phyloP scores from a whole-genome alignment of 2,329 filamentous ascomycete genomes.

The Coniochaeta sp. region DNA sequence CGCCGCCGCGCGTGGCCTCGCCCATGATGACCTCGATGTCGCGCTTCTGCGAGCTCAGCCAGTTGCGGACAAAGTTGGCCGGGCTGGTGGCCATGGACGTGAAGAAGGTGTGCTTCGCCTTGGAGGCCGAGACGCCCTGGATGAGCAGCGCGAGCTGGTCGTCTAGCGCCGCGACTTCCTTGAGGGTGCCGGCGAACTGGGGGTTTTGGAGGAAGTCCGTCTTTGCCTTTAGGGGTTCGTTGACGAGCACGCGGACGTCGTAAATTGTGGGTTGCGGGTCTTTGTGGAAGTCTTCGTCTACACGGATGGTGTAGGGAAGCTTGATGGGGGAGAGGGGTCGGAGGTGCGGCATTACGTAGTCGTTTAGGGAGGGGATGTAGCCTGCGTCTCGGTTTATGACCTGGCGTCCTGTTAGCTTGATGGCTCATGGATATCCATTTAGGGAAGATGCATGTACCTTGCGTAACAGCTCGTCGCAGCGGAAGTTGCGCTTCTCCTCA shows the following conservation, averaged over 20 bases:
- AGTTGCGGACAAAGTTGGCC: conserved; percentile 74
- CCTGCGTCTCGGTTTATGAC: conserved; percentile 69
- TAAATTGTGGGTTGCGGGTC: conserved; percentile 76
- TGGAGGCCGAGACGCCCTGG: conserved; percentile 75
- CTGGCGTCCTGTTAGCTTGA: conserved; percentile 35
- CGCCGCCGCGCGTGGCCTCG: conserved; percentile 62
- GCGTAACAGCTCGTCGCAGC: conserved; percentile 77
- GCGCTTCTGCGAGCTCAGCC: conserved; percentile 85
- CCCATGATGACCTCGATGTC: conserved; percentile 85
- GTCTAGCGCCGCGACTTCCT: conserved; percentile 70
- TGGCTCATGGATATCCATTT: conserved; percentile 1
- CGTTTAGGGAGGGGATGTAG: conserved; percentile 78
- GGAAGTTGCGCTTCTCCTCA: conserved; percentile 87
- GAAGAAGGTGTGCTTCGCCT: conserved; percentile 87
- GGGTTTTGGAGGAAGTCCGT: conserved; percentile 64
- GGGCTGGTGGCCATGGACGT: conserved; percentile 73
- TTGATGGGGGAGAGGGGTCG: conserved; percentile 73
- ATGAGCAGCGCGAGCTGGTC: conserved; percentile 79
- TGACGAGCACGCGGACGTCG: conserved; percentile 77
- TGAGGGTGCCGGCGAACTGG: conserved; percentile 63
- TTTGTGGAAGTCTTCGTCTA: conserved; percentile 77
- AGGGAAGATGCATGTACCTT: conserved; percentile 47
- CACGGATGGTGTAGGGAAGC: conserved; percentile 86
- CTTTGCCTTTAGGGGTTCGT: conserved; percentile 69
- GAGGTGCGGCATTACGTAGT: conserved; percentile 73